Evolutionary conservation across 2,329 filamentous ascomycete species (phyloP), one percentile per base, ranked within the genome.

Genomic region (Cladophialophora chaetospira): DNA sequence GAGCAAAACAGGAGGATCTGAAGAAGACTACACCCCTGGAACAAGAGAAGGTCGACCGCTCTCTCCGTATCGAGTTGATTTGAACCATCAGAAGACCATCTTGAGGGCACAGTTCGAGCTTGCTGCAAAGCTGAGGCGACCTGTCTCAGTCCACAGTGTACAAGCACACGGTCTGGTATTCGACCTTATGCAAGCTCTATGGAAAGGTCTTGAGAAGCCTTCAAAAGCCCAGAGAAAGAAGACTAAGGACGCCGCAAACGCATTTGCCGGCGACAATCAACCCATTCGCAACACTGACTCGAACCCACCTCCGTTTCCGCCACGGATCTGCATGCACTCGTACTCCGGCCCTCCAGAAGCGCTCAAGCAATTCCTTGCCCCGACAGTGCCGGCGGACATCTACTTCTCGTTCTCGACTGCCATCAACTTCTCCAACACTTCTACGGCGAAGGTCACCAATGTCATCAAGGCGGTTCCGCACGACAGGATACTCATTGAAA

Each of bases 261-360:
- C 69, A 1, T 62, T 71, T 62, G 60, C 63, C 11, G 66, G 69
- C 15, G 66, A 70, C 10, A 66, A 69, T 15, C 56, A 66, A 28
- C 43, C 58, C 5, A 50, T 66, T 11, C 54, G 58, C 15, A 45
- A 15, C 63, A 53, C 47, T 49, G 44, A 67, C 4, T 57, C 68
- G 6, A 56, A 64, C 6, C 65, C 77, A 1, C 85, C 81, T 58
- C 87, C 88, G 0, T 97, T 88, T 65, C 92, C 94, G 3, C 91
- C 92, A 0, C 79, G 92, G 6, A 87, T 97, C 69, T 99, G 94
- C 69, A 83, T 99, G 57, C 94, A 99, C 72, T 97, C 92, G 0
- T 99, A 91, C 72, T 95, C 89, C 45, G 93, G 91, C 0, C 82
- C 87, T 4, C 78, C 84, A 9, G 86, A 94, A 55, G 81, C 87